Evolutionary conservation across 2,329 filamentous ascomycete species (phyloP).

Genomic region (Penicillium sp.): DNA sequence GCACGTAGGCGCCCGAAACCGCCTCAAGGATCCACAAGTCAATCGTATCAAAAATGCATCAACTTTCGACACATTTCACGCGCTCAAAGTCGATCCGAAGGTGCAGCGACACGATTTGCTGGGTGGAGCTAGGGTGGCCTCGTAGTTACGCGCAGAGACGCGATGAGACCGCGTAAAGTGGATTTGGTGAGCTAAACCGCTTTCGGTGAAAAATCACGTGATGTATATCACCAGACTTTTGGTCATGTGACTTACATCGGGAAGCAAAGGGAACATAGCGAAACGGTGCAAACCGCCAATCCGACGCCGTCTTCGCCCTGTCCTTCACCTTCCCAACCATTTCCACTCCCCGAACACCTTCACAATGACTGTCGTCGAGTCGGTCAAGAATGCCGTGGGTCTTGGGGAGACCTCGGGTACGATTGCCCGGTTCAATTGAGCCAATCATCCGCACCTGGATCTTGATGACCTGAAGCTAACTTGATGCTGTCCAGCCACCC

Average conservation of each 20-base stretch:
- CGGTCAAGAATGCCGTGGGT: slow-evolving; percentile 57
- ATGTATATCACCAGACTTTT: background rate
- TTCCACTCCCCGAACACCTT: slow-evolving; percentile 21
- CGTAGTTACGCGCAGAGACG: slow-evolving; percentile 42
- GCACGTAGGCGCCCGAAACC: slow-evolving; percentile 21
- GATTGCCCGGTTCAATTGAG: slow-evolving; percentile 37
- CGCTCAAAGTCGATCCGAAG: slow-evolving; percentile 23
- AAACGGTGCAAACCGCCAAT: slow-evolving; percentile 38
- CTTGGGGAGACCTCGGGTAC: slow-evolving; percentile 49
- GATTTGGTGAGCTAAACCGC: slow-evolving; percentile 36
- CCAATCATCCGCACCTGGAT: slow-evolving; percentile 16
- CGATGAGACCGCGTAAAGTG: slow-evolving; percentile 50
- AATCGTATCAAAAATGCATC: slow-evolving; percentile 24
- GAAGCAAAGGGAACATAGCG: slow-evolving; percentile 38
- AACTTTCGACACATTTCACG: slow-evolving; percentile 24
- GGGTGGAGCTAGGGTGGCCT: slow-evolving; percentile 35
- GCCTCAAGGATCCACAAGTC: slow-evolving; percentile 21
- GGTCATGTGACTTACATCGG: slow-evolving; percentile 31
- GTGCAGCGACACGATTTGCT: slow-evolving; percentile 41
- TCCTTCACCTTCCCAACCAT: slow-evolving; percentile 26
- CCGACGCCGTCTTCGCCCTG: slow-evolving; percentile 28
- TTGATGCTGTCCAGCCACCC: slow-evolving; percentile 42
- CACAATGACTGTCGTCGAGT: slow-evolving; percentile 56
- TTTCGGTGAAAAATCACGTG: slow-evolving; percentile 32
- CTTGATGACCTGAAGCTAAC: slow-evolving; percentile 25